Evolutionary conservation across 2,329 filamentous ascomycete genomes (phyloP), one percentile per base, ranked within the genome.

Genomic region (Teratosphaeria nubilosa): DNA sequence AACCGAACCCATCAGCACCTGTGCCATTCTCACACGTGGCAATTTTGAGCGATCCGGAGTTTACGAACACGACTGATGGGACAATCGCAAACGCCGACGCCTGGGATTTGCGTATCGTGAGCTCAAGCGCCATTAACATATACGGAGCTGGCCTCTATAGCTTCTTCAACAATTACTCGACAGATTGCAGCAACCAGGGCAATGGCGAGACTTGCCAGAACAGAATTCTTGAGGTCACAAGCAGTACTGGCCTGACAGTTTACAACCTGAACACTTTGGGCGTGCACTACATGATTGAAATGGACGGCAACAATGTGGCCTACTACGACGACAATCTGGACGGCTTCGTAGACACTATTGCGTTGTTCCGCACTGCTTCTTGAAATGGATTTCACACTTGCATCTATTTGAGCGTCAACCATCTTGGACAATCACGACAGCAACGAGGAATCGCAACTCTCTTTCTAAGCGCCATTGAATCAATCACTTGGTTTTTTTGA

Each of bases 1-100:
- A 95, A 75, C 83, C 87, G 68, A 91, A 92, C 76, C 90, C 91
- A 2, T 81, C 86, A 64, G 84, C 89, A 1, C 80, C 80, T 4
- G 79, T 82, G 10, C 90, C 86, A 31, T 90, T 87, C 72, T 77
- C 77, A 0, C 73, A 77, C 62, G 83, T 86, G 66, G 63, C 79
- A 14, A 74, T 75, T 7, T 86, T 80, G 65, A 73, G 72, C 54
- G 89, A 92, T 69, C 87, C 91, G 0, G 79, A 84, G 66, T 96
- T 92, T 69, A 74, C 75, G 74, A 54, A 87, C 83, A 54, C 54
- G 24, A 63, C 63, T 11, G 57, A 58, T 50, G n/a, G 65, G 67
- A 69, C 61, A 69, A 76, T 70, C 25, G 65, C 68, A 3, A 60
- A 60, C 62, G 77, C 77, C 5, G 78, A 83, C 69, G 83, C 84